These are phyloP conservation scores for Colletotrichum phormii DNA, from an alignment of 2,329 filamentous ascomycete species.

Conservation along the genomic window DNA sequence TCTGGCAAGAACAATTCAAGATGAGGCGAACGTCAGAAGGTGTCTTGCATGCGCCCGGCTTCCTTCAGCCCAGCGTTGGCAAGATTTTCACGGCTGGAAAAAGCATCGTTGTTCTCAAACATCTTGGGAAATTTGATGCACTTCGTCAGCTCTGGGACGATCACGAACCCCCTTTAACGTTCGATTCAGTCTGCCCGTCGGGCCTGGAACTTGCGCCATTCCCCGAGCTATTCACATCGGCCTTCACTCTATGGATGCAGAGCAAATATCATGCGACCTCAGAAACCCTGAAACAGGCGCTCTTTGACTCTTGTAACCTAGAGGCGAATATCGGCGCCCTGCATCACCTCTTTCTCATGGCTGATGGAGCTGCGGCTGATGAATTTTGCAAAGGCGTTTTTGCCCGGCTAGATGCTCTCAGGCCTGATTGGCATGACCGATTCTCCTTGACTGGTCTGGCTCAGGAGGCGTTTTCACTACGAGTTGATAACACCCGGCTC, in stretches of 20 bases:
- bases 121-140: slow-evolving; percentile 68
- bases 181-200: slow-evolving; percentile 65
- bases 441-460: slow-evolving; percentile 84
- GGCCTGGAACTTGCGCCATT: slow-evolving; percentile 71
- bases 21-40: slow-evolving; percentile 72
- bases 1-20: slow-evolving; percentile 83
- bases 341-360: slow-evolving; percentile 80
- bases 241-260: slow-evolving; percentile 82
- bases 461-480: slow-evolving; percentile 74
- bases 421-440: slow-evolving; percentile 78
- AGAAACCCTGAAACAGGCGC: slow-evolving; percentile 69
- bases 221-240: slow-evolving; percentile 76
- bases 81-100: slow-evolving; percentile 91
- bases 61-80: slow-evolving; percentile 75
- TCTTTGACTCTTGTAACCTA: slow-evolving; percentile 78
- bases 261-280: slow-evolving; percentile 79
- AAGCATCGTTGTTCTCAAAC: slow-evolving; percentile 84
- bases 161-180: slow-evolving; percentile 63
- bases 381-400: slow-evolving; percentile 78
- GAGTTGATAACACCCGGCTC: slow-evolving; percentile 71
- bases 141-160: slow-evolving; percentile 45
- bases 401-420: slow-evolving; percentile 74
- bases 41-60: slow-evolving; percentile 76
- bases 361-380: slow-evolving; percentile 76
- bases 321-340: slow-evolving; percentile 74